A percentile compares a stretch with the other conserved stretches of the same genome.
Evolutionary conservation across 129 eudicot species (phyloP).

Genomic region (Helianthus tuberosus): DNA sequence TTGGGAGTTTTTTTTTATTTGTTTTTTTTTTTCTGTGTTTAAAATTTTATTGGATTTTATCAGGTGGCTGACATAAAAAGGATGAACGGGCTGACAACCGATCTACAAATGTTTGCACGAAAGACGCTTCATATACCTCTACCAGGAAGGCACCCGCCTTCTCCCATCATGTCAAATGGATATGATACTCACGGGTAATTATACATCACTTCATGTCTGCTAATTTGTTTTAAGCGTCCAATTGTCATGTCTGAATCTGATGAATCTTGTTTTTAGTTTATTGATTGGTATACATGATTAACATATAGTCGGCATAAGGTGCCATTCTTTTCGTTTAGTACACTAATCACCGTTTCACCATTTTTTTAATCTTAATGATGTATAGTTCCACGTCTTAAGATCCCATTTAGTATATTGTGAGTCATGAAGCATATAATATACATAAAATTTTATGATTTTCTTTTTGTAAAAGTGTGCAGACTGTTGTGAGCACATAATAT

Average conservation of each 20-base stretch:
- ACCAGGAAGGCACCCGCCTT: conserved; percentile 95
- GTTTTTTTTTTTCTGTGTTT: not conserved
- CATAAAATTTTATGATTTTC: not conserved
- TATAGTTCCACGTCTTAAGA: not conserved
- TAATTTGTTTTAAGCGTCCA: conserved; percentile 15
- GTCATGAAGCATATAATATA: conserved; percentile 1
- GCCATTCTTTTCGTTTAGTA: conserved; percentile 12
- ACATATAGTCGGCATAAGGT: not conserved
- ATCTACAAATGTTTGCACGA: conserved; percentile 92
- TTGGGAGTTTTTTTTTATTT: not conserved
- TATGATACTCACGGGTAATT: conserved; percentile 54
- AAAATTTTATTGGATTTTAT: conserved; percentile 12
- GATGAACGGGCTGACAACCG: conserved; percentile 86
- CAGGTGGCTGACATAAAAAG: conserved; percentile 91
- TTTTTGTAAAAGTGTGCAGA: not conserved
- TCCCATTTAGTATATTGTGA: not conserved
- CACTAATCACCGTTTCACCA: not conserved
- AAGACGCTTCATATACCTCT: conserved; percentile 85
- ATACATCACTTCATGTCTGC: conserved; percentile 13
- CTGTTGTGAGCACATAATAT: not conserved
- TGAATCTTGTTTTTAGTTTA: conserved; percentile 12
- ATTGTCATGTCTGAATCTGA: conserved; percentile 1
- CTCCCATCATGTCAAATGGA: conserved; percentile 69
- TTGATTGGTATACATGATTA: conserved; percentile 15
- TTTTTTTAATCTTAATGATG: conserved; percentile 6